Evolutionary conservation across 108 stramenopile species (phyloP), one percentile per base, ranked within the genome.

Genomic region (Fistulifera solaris): DNA sequence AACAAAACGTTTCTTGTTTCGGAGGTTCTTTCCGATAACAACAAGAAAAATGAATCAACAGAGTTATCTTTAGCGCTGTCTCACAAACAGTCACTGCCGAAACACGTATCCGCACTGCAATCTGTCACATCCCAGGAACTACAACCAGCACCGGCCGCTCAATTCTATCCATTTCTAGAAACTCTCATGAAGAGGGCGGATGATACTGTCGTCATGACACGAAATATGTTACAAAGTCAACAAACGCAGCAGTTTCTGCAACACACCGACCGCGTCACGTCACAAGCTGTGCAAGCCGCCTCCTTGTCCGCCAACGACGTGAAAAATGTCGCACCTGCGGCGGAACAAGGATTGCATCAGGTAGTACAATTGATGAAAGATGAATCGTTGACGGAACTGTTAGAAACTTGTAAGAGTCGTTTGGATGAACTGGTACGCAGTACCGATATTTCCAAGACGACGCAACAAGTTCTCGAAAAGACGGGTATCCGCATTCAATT

Each of bases 291-390:
- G 3, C 31, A 35, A 35, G 31, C 6, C 31, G 3, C 31, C 6
- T 35, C 8, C 8, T 35, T 35, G 31, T 35, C 31, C 3, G 31
- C 3, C 3, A 35, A 35, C 6, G 31, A 35, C 31, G 31, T 35
- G 3, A 8, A 6, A 3, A 3, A 35, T 6, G 31, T 8, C 3
- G 46, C 61, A 17, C 25, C 73, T 15, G 64, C 72, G 19, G 38
- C 54, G 24, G 67, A 72, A 35, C 39, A 78, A 21, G 71, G 85
- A 59, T 56, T 85, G 17, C 63, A 78, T 42, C 68, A 80, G 64
- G 47, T 92, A 18, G 65, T 83, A 40, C 48, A 62, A 53, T 85
- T 92, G 81, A 61, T 92, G 21, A 84, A 85, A 48, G 81, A 85
- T 58, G 85, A 92, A 52, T 81, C 87, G 54, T 61, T 92, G 51